Evolutionary conservation across 2,329 filamentous ascomycete species (phyloP).

Genomic region (Colletotrichum sp.): DNA sequence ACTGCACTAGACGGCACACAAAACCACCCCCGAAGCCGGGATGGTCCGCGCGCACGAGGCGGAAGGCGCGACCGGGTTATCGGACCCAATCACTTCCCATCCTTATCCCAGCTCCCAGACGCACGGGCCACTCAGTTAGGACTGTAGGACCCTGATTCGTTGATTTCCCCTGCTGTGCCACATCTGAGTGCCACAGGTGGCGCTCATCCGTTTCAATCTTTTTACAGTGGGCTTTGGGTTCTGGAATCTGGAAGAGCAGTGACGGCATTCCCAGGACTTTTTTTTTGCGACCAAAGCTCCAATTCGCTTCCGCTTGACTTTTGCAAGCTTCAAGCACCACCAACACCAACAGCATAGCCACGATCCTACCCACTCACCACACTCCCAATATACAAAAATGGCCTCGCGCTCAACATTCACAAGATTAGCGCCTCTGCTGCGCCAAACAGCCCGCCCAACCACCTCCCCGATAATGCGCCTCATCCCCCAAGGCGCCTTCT

Average conservation of each 20-base stretch:
- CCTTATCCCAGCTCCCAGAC: neutral
- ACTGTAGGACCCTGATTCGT: neutral
- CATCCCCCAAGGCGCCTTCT: neutral
- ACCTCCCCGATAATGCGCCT: slow-evolving; percentile 2
- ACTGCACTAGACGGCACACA: neutral
- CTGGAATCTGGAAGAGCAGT: neutral
- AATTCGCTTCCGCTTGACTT: neutral
- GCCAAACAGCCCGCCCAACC: neutral
- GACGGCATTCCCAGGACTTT: slow-evolving; percentile 9
- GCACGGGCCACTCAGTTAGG: neutral
- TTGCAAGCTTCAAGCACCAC: neutral
- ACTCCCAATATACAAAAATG: neutral
- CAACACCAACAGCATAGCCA: neutral
- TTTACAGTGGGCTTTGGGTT: neutral
- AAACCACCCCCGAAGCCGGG: neutral
- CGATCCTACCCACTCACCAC: neutral
- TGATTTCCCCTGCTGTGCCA: neutral
- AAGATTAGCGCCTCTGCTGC: slow-evolving; percentile 11
- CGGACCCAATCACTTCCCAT: neutral
- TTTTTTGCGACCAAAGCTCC: neutral
- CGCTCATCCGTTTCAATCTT: neutral
- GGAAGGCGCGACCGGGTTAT: slow-evolving; percentile 4
- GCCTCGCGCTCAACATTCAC: slow-evolving; percentile 6
- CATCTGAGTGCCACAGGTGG: neutral
- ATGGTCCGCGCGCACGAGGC: slow-evolving; percentile 8